These are phyloP conservation scores for Sporothrix euskadiensis DNA, from an alignment of 2,329 filamentous ascomycete genomes.

Conservation along the genomic window DNA sequence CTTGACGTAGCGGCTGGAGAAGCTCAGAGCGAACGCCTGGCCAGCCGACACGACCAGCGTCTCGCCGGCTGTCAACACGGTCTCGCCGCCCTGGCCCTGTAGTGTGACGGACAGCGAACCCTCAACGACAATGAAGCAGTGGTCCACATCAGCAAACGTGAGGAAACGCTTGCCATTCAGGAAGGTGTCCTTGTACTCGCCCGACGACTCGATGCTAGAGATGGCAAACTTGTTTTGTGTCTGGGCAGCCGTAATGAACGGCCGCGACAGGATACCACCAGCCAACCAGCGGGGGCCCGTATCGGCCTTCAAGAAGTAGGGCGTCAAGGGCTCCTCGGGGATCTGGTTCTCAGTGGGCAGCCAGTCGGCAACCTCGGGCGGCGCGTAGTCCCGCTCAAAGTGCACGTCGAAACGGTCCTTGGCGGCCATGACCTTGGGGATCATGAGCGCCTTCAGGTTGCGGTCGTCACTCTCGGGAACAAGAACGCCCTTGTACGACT, in stretches of 20 bases:
- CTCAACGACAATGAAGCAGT: conserved; percentile 10
- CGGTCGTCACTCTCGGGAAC: conserved; percentile 15
- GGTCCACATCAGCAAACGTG: not conserved
- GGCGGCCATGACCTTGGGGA: conserved; percentile 23
- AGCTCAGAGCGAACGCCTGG: conserved; percentile 12
- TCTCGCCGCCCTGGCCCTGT: not conserved
- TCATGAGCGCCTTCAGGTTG: not conserved
- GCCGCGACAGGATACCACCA: conserved; percentile 12
- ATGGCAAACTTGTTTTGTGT: conserved; percentile 16
- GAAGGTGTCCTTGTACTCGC: not conserved
- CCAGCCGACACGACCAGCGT: not conserved
- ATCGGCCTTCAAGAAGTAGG: not conserved
- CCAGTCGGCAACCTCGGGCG: conserved; percentile 11
- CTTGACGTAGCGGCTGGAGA: conserved; percentile 13
- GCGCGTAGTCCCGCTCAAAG: conserved; percentile 15
- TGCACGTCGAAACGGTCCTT: conserved; percentile 10
- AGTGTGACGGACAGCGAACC: not conserved
- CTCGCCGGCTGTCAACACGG: not conserved
- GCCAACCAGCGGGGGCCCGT: conserved; percentile 19
- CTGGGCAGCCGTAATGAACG: conserved; percentile 3
- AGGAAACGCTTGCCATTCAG: not conserved
- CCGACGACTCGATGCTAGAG: conserved; percentile 18
- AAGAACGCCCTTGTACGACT: conserved; percentile 1
- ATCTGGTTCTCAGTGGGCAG: conserved; percentile 13
- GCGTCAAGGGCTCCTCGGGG: not conserved